Base-by-base conservation (phyloP, 257 asterid species). In the Plectranthus barbatus region DNA sequence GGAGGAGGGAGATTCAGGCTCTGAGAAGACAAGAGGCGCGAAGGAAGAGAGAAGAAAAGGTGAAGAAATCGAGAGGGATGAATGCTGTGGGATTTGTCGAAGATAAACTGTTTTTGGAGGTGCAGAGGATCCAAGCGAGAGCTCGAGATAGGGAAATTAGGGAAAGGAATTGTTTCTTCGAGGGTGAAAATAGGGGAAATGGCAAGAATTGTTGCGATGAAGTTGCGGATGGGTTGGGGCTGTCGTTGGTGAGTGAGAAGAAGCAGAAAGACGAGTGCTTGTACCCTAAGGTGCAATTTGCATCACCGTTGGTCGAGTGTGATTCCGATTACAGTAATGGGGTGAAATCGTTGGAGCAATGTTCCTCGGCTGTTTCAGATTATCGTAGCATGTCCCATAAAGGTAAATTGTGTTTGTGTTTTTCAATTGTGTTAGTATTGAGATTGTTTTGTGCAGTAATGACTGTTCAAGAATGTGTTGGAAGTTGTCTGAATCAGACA, bases 1-100 rank as follows among this genome's bases (percentile, higher is more conserved):
- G 74, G 79, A 80, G 69, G 41, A 70, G 75, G 51, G 85, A 77
- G 70, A 73, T 84, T 64, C 86, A 82, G 37, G 88, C 84, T 0
- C 23, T 76, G 76, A 76, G 80, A 39, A 77, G 92, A 17, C 79
- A 62, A 20, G 88, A 82, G 48, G 86, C 86, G 13, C 58, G 81
- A 19, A 72, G 65, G 74, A 84, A 76, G 37, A 75, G 86, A 26
- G 86, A 71, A 3, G 83, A 68, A 53, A 71, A 76, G 74, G 45
- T 76, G 44, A 80, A 60, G 62, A 77, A 66, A 69, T 73, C 71
- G 7, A 69, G 66, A 29, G 74, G 71, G 18, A 20, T 44, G 18
- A 57, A 37, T 46, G 34, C 7, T 6, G 31, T 56, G 1, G 65
- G 39, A 1, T 37, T 34, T 18, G 61, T 14, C 26, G 70, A 75